Evolutionary conservation across 805 yeast genomes (phyloP), one percentile per base, ranked within the genome.

Genomic region (Kazachstania martiniae): DNA sequence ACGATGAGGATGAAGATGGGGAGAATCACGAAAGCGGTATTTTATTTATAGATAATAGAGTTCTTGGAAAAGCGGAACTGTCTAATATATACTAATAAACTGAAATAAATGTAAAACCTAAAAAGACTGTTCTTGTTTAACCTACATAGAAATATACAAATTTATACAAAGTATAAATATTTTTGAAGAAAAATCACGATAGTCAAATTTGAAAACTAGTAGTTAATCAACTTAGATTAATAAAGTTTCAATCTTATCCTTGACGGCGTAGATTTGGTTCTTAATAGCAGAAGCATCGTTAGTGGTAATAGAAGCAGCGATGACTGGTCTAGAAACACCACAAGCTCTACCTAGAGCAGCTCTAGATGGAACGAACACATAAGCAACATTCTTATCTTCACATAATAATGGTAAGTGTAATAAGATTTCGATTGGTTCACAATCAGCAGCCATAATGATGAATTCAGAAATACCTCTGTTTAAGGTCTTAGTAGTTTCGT

Each of bases 401-500:
- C 99, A 91, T 54, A 91, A 72, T 54, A 91, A 74, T 32, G 99
- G 99, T 63, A 91, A 74, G 63, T 91, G 98, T 65, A 91, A 76
- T 58, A 91, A 77, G 64, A 91, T 89, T 71, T 91, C 99, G 59
- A 91, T 87, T 54, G 99, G 99, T 68, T 87, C 95, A 55, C 98
- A 86, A 62, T 91, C 99, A 53, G 98, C 99, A 47, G 99, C 98
- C 96, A 91, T 85, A 69, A 89, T 84, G 65, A 89, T 87, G 74
- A 89, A 89, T 70, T 89, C 98, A 54, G 96, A 83, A 58, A 89
- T 89, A 78, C 98, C 98, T 74, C 97, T 83, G 82, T 89, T 89
- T 68, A 89, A 75, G 53, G 96, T 89, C 75, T 89, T 89, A 68
- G 96, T 91, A 58, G 97, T 94, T 71, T 91, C 99, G 65, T 91